A percentile compares a stretch with the other conserved stretches of the same genome.
phyloP scores from a whole-genome alignment of 2,329 filamentous ascomycete genomes.

The Cryoendolithus antarcticus region DNA sequence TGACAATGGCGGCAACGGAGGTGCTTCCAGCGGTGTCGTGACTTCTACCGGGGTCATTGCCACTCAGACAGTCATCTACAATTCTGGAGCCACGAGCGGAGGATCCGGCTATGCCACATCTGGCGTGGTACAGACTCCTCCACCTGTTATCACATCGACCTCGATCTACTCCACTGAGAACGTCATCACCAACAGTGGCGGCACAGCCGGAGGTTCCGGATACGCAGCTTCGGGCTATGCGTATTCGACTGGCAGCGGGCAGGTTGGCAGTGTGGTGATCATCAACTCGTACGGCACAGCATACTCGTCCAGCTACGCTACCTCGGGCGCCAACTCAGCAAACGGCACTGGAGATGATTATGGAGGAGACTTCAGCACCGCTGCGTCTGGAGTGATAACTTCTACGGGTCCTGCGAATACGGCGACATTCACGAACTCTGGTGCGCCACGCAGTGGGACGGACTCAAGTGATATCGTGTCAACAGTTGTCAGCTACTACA shows the following conservation, averaged over 20 bases:
- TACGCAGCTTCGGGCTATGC: slow-evolving; percentile 2
- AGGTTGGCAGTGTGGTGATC: neutral
- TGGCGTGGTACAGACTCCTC: slow-evolving; percentile 3
- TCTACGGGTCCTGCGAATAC: too few species aligned
- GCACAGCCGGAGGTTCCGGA: slow-evolving; percentile 5
- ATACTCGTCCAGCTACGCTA: too few species aligned
- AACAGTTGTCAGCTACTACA: neutral
- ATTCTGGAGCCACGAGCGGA: slow-evolving; percentile 2
- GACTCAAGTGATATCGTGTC: neutral
- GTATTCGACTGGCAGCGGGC: too few species aligned
- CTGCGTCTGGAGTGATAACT: slow-evolving; percentile 4
- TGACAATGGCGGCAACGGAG: slow-evolving; percentile 9
- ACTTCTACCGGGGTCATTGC: slow-evolving; percentile 8
- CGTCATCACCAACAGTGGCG: slow-evolving; percentile 9
- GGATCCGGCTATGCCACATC: slow-evolving; percentile 1
- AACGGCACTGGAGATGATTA: too few species aligned
- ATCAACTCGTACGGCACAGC: too few species aligned
- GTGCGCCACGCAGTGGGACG: slow-evolving; percentile 1
- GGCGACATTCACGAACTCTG: neutral
- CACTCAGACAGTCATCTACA: slow-evolving; percentile 2
- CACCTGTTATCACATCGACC: slow-evolving; percentile 7
- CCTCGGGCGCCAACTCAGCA: too few species aligned
- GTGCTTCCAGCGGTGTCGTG: slow-evolving; percentile 12
- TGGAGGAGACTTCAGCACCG: neutral
- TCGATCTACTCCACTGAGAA: slow-evolving; percentile 10